These are phyloP conservation scores for Trypanosoma avium DNA, from an alignment of 208 protist genomes.

Conservation along the genomic window DNA sequence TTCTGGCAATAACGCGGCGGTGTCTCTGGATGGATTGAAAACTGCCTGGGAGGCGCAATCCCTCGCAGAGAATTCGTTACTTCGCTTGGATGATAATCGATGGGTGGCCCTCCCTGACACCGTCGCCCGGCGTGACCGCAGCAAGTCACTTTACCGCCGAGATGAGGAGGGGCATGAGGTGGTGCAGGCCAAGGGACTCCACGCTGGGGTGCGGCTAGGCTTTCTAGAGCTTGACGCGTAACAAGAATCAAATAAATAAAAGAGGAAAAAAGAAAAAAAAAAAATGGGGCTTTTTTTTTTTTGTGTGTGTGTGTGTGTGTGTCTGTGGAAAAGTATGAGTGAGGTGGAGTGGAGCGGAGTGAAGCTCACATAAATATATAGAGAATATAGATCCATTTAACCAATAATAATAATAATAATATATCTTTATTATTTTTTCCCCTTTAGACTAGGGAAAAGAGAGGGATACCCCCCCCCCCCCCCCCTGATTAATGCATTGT, in stretches of 20 bases:
- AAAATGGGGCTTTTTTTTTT: no score
- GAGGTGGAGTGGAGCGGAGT: no score
- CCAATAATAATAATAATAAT: no score
- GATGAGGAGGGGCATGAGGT: conserved; percentile 32
- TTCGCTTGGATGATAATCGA: conserved; percentile 41
- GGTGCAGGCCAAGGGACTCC: conserved; percentile 35
- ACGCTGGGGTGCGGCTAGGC: conserved; percentile 33
- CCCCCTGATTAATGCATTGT: no score
- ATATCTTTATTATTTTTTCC: no score
- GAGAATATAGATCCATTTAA: no score
- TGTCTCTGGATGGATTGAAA: conserved; percentile 12
- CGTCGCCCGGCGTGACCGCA: conserved; percentile 27
- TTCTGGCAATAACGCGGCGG: conserved; percentile 6
- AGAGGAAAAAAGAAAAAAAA: neutral
- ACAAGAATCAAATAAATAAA: conserved; percentile 3
- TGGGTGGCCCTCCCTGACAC: conserved; percentile 59
- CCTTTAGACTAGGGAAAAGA: no score
- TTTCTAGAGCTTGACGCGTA: conserved; percentile 51
- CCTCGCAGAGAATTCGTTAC: conserved; percentile 10
- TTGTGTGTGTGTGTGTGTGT: no score
- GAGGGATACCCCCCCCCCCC: no score
- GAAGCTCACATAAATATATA: no score
- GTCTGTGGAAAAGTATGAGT: no score
- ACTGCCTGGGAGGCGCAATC: conserved; percentile 14
- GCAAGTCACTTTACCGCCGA: conserved; percentile 34